A percentile compares a stretch with the other conserved stretches of the same genome.
Conservation (phyloP, 805 yeast species). For the Candida ponderosae region DNA sequence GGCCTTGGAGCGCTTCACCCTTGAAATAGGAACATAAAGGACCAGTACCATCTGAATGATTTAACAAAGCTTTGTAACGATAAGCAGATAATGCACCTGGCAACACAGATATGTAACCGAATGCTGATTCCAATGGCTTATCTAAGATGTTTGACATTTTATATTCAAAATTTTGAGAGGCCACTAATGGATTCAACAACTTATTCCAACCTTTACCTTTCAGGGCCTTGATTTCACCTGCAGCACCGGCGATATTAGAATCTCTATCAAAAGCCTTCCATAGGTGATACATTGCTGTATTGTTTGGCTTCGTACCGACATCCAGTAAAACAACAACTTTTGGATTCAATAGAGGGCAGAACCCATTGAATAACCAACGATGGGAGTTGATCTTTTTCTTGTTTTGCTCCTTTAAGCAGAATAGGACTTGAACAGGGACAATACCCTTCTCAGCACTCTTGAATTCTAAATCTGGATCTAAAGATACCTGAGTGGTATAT, state of each 20-base stretch:
- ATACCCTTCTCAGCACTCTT: slow-evolving; percentile 85
- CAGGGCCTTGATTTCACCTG: slow-evolving; percentile 95
- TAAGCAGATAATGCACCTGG: slow-evolving; percentile 97
- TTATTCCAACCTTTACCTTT: slow-evolving; percentile 84
- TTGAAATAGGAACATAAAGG: slow-evolving; percentile 84
- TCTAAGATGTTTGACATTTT: slow-evolving; percentile 95
- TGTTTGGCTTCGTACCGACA: slow-evolving; percentile 97
- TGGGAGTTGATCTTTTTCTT: slow-evolving; percentile 94
- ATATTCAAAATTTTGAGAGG: slow-evolving; percentile 94
- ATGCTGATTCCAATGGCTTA: slow-evolving; percentile 86
- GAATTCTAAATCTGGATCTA: slow-evolving; percentile 83
- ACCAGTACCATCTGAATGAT: slow-evolving; percentile 87
- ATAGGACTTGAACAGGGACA: slow-evolving; percentile 90
- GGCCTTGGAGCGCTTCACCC: slow-evolving; percentile 64
- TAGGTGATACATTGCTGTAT: slow-evolving; percentile 78
- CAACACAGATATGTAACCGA: slow-evolving; percentile 87
- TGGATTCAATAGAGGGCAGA: slow-evolving; percentile 88
- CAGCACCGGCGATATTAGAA: slow-evolving; percentile 97
- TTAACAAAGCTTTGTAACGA: slow-evolving; percentile 77
- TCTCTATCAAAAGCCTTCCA: slow-evolving; percentile 98
- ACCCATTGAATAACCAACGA: slow-evolving; percentile 94
- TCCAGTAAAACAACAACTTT: slow-evolving; percentile 84
- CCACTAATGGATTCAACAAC: slow-evolving; percentile 83
- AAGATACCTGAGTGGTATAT: slow-evolving; percentile 90
- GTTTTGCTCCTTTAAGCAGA: slow-evolving; percentile 88